Evolutionary conservation across 1,139 yeast genomes (phyloP).

Genomic region (Blastobotrys capitulatus): DNA sequence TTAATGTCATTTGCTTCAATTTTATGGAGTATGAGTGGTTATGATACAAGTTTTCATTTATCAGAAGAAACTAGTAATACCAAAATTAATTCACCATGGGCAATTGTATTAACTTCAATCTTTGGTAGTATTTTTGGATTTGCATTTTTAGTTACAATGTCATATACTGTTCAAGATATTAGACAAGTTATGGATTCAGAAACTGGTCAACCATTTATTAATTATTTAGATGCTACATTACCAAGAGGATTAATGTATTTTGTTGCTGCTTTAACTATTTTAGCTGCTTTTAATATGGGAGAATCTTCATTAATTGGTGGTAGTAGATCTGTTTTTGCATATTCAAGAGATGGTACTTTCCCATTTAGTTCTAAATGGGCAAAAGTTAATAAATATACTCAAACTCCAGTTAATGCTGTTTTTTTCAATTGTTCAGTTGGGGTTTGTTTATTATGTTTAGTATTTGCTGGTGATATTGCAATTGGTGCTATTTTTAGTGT

Average conservation of each 20-base stretch:
- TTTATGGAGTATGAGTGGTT: conserved; percentile 75
- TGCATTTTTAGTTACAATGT: conserved; percentile 57
- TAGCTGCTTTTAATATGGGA: conserved; percentile 63
- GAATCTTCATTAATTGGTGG: conserved; percentile 65
- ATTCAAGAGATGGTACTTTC: conserved; percentile 65
- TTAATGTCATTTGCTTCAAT: conserved; percentile 59
- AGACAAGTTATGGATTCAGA: conserved; percentile 46
- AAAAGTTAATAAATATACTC: conserved; percentile 47
- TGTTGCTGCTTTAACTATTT: conserved; percentile 52
- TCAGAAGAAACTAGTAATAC: conserved; percentile 70
- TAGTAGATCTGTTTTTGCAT: conserved; percentile 63
- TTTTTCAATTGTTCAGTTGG: conserved; percentile 59
- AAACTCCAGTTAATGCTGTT: conserved; percentile 67
- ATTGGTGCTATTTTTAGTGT: conserved; percentile 73
- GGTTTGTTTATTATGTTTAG: conserved; percentile 49
- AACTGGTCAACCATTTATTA: conserved; percentile 63
- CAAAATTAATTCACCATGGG: conserved; percentile 57
- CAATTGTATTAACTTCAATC: conserved; percentile 57
- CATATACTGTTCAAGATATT: conserved; percentile 56
- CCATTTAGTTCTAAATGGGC: conserved; percentile 54
- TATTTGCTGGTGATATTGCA: conserved; percentile 67
- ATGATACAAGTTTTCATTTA: conserved; percentile 68
- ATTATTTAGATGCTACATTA: conserved; percentile 51
- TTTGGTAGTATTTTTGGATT: conserved; percentile 61
- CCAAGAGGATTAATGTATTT: conserved; percentile 43